Evolutionary conservation across 345 rosid species (phyloP).

Genomic region (Erysimum cheiranthoides): DNA sequence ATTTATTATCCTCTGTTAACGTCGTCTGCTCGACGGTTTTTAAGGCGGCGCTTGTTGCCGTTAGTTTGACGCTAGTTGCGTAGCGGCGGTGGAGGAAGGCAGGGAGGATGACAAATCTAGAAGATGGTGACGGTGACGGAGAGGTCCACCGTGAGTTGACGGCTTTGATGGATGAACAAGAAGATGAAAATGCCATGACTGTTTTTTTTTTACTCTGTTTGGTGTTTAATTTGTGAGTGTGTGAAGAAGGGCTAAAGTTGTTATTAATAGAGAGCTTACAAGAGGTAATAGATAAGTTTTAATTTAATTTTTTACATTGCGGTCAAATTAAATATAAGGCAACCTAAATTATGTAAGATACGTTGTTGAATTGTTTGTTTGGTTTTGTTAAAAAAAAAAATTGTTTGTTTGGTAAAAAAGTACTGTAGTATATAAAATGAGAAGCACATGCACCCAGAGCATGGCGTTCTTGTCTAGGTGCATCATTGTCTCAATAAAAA

Average conservation of each 20-base stretch:
- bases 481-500: conserved; percentile 20
- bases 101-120: conserved; percentile 26
- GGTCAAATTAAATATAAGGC: conserved; percentile 12
- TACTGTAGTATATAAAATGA: conserved; percentile 2
- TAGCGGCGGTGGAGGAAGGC: conserved; percentile 27
- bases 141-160: conserved; percentile 38
- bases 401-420: not conserved
- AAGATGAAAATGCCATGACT: conserved; percentile 46
- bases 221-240: conserved; percentile 22
- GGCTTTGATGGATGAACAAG: conserved; percentile 48
- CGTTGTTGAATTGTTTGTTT: conserved; percentile 3
- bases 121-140: conserved; percentile 30
- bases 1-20: conserved; percentile 18
- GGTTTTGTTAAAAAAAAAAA: too few relatives aligned
- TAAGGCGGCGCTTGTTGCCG: conserved; percentile 18
- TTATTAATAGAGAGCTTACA: conserved; percentile 26
- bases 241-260: conserved; percentile 29
- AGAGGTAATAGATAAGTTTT: conserved; percentile 1
- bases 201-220: not conserved
- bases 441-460: conserved; percentile 35
- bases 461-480: conserved; percentile 33
- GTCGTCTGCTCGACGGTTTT: conserved; percentile 36
- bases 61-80: conserved; percentile 25
- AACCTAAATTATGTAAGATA: conserved; percentile 9
- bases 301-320: not conserved